Evolutionary conservation across 176 grass and related monocot species (phyloP).

Genomic region (Leersia perrieri): DNA sequence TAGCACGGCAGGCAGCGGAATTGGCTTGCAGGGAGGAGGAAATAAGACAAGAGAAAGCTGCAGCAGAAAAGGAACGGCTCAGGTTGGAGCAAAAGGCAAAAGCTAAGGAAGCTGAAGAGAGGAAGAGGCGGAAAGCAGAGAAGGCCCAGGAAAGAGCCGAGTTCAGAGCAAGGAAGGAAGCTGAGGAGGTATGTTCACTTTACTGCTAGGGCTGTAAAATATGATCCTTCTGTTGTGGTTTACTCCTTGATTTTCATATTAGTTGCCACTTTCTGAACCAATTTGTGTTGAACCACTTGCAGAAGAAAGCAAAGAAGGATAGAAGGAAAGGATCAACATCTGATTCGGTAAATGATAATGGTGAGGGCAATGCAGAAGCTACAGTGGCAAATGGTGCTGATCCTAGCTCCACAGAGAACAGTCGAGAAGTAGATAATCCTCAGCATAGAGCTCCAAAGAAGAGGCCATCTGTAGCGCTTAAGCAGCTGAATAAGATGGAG

Average conservation of each 20-base stretch:
- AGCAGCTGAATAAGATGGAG: constrained; percentile 58
- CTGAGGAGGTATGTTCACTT: constrained; percentile 61
- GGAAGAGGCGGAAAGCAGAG: constrained; percentile 69
- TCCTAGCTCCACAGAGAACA: constrained; percentile 31
- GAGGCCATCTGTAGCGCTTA: constrained; percentile 21
- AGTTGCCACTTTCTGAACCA: constrained; percentile 1
- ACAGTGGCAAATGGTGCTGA: constrained; percentile 30
- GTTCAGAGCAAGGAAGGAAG: constrained; percentile 70
- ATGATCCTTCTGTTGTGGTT: neutral
- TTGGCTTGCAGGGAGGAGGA: constrained; percentile 42
- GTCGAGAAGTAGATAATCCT: constrained; percentile 22
- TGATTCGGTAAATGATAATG: neutral
- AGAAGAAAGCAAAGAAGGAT: constrained; percentile 69
- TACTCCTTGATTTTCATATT: neutral
- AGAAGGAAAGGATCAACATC: constrained; percentile 34
- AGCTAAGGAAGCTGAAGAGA: constrained; percentile 89
- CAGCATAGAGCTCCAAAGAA: constrained; percentile 24
- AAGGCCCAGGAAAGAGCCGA: constrained; percentile 70
- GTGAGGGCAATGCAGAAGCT: constrained; percentile 18
- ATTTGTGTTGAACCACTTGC: neutral
- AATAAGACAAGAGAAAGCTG: constrained; percentile 47
- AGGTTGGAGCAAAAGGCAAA: constrained; percentile 75
- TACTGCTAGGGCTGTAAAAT: neutral
- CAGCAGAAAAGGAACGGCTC: constrained; percentile 59
- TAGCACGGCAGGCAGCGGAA: neutral